These are phyloP conservation scores for Barbarea vulgaris DNA, from an alignment of 345 rosid genomes.

Conservation along the genomic window DNA sequence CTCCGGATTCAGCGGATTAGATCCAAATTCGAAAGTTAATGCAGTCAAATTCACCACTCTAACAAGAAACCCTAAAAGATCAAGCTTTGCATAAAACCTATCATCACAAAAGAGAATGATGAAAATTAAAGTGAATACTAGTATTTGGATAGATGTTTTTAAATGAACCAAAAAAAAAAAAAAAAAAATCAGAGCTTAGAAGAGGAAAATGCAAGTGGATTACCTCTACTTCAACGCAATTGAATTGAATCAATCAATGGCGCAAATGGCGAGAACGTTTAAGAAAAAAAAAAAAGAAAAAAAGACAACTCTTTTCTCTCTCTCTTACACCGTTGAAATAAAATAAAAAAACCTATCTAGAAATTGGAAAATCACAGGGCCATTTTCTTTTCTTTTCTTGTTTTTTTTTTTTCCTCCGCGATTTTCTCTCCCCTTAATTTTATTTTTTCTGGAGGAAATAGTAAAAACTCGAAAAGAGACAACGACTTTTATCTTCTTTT, in stretches of 20 bases:
- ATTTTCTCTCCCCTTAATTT: conserved; percentile 22
- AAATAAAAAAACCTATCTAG: background rate
- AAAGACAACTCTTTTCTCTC: conserved; percentile 45
- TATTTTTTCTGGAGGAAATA: conserved; percentile 13
- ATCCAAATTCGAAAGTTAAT: conserved; percentile 12
- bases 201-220: conserved; percentile 22
- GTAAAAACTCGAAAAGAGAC: conserved; percentile 21
- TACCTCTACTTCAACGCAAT: conserved; percentile 32
- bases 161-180: background rate
- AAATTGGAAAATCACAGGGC: conserved; percentile 26
- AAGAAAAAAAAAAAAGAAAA: background rate
- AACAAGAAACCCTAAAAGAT: conserved; percentile 4
- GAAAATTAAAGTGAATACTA: background rate
- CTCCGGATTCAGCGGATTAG: background rate
- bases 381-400: background rate
- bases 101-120: background rate
- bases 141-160: too few species aligned
- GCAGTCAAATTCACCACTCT: conserved; percentile 3
- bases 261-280: conserved; percentile 41
- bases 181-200: conserved; percentile 6
- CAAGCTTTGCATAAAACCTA: background rate
- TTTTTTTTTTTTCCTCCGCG: background rate
- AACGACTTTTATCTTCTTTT: background rate
- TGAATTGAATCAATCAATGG: conserved; percentile 42
- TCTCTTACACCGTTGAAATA: conserved; percentile 33